Base-by-base conservation (phyloP, 2,329 filamentous ascomycete species). In the Fusarium siculi region DNA sequence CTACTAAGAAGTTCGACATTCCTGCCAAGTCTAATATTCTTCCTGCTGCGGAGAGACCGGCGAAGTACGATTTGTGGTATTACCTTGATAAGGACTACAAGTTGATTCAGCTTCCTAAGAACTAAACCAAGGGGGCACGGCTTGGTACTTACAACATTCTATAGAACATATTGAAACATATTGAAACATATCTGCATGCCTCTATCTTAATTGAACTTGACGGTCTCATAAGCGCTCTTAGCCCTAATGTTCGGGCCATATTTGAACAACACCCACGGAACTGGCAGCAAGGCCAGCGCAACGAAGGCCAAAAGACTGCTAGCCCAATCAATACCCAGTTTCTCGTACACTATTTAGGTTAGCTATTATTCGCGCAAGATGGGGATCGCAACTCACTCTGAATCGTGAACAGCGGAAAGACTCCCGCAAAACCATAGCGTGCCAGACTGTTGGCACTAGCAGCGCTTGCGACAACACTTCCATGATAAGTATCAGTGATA, bases 351-450 rank as follows among this genome's bases (percentile, higher is more conserved):
- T 14, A 0, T 16, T 10, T 2, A 9, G 2, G 63, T 80, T 53
- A 79, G 75, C 37, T 2, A 34, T 1, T 23, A 0, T 5, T 40
- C 2, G 5, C 7, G 0, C 0, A 21, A 19, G 1, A 10, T 5
- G 2, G 1, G 16, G 0, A 1, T 15, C 11, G 5, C 5, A 1
- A 80, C 85, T 78, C 74, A 87, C 85, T 88, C 66, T 90, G 88
- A 2, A 91, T 80, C 1, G 88, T 87, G 71, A 92, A 92, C 0
- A 92, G 77, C 0, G 90, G 90, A 61, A 92, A 92, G 0, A 83
- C 86, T 2, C 85, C 87, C 0, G 87, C 88, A 12, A 91, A 82
- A 0, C 79, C 79, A 69, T 91, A 92, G 30, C 90, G 80, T 4
- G 87, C 81, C 16, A 92, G 80, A 4, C 87, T 86, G 68, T 91